Conservation (phyloP, 305 asterid genomes). For the Rubia peregrina region DNA sequence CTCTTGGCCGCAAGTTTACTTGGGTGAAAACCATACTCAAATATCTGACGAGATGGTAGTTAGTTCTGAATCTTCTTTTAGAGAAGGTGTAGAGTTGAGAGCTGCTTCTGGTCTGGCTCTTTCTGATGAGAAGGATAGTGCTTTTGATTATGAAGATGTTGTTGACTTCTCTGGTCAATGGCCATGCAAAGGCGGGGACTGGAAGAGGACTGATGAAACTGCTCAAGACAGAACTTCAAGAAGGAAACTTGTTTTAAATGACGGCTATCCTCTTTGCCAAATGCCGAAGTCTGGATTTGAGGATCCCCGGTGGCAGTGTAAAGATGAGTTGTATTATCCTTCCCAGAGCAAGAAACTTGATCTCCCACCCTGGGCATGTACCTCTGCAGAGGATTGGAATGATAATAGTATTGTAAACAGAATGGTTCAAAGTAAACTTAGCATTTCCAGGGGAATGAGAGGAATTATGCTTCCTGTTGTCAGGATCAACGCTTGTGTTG, state of each 20-base stretch:
- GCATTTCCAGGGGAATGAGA: constrained; percentile 51
- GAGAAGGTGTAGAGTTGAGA: constrained; percentile 42
- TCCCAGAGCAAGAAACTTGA: constrained; percentile 79
- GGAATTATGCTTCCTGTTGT: constrained; percentile 93
- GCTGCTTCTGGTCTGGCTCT: constrained; percentile 23
- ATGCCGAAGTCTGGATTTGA: constrained; percentile 78
- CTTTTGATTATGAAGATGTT: constrained; percentile 31
- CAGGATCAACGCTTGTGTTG: constrained; percentile 98
- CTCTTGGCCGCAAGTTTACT: constrained; percentile 31
- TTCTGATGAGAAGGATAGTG: constrained; percentile 54
- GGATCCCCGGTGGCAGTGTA: constrained; percentile 83
- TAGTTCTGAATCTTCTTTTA: constrained; percentile 29
- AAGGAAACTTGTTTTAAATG: constrained; percentile 78
- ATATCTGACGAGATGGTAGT: constrained; percentile 23
- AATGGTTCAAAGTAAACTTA: constrained; percentile 44
- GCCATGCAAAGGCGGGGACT: constrained; percentile 96
- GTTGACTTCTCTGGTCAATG: constrained; percentile 65
- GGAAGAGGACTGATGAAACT: constrained; percentile 87
- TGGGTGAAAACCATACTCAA: constrained; percentile 37
- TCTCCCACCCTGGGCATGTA: constrained; percentile 86
- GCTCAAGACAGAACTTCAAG: constrained; percentile 60
- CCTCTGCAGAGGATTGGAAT: constrained; percentile 74
- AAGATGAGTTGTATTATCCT: constrained; percentile 68
- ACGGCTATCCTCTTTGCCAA: constrained; percentile 87
- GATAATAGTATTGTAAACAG: constrained; percentile 43